Percentiles rank a stretch among this genome's conserved stretches.
These are phyloP conservation scores for Bipolaris gigantea DNA, from an alignment of 2,329 filamentous ascomycete species.

Conservation along the genomic window DNA sequence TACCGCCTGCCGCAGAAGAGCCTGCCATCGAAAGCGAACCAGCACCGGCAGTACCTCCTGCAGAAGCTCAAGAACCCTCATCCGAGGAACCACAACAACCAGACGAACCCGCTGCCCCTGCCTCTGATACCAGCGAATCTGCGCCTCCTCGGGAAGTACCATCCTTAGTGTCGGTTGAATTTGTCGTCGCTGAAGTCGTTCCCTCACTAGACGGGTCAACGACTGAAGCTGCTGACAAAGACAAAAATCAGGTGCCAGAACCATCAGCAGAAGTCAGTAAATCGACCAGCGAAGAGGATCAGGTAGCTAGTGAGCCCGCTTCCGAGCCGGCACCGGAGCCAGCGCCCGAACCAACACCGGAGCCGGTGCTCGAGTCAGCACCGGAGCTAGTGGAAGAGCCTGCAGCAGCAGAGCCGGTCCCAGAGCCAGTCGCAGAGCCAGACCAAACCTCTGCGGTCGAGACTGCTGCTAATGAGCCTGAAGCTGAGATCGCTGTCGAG, in stretches of 20 bases:
- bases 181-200: neutral
- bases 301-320: neutral
- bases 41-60: neutral
- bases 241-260: neutral
- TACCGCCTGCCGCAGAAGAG: neutral
- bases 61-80: slow-evolving; percentile 1
- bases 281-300: neutral
- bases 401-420: neutral
- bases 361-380: neutral
- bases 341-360: neutral
- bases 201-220: slow-evolving; percentile 3
- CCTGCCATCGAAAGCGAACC: slow-evolving; percentile 1
- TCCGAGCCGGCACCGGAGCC: neutral
- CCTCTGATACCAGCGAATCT: neutral
- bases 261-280: neutral
- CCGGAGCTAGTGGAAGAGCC: neutral
- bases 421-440: neutral
- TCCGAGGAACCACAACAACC: neutral
- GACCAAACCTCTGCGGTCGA: neutral
- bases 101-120: neutral
- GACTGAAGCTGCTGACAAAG: neutral
- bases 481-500: neutral
- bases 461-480: neutral
- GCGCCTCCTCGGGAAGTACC: neutral
- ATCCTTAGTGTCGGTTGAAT: neutral